phyloP scores from a whole-genome alignment of 306 rosid genomes.

The Quercus bicolor region DNA sequence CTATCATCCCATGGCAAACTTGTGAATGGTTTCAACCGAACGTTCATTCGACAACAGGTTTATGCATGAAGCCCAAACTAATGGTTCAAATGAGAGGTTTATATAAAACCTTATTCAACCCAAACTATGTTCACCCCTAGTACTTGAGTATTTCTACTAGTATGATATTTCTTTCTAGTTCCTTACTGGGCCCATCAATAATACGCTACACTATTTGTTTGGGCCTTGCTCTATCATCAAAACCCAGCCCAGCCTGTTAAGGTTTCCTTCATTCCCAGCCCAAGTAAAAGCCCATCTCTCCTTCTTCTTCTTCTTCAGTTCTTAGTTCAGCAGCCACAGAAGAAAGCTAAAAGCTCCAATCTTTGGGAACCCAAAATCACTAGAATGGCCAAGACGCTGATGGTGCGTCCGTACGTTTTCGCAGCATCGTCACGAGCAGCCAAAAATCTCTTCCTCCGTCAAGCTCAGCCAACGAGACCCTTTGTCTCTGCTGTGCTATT shows the following conservation, averaged over 20 bases:
- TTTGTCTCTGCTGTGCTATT: background rate
- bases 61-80: no score
- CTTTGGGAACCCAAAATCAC: background rate
- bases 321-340: background rate
- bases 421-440: conserved; percentile 2
- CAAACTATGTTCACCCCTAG: accelerated
- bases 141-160: no score
- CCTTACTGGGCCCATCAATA: no score
- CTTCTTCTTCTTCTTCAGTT: background rate
- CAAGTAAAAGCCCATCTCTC: background rate
- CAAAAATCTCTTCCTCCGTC: background rate
- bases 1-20: no score
- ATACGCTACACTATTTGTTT: no score
- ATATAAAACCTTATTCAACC: no score
- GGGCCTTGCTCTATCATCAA: no score
- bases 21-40: no score
- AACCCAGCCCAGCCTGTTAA: no score
- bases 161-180: no score
- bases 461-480: background rate
- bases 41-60: no score
- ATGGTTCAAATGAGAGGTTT: no score
- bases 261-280: background rate
- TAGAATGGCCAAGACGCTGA: conserved; percentile 1
- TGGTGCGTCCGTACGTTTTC: conserved; percentile 12
- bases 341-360: background rate